Evolutionary conservation across 129 eudicot genomes (phyloP).

Genomic region (Flaveria trinervia): DNA sequence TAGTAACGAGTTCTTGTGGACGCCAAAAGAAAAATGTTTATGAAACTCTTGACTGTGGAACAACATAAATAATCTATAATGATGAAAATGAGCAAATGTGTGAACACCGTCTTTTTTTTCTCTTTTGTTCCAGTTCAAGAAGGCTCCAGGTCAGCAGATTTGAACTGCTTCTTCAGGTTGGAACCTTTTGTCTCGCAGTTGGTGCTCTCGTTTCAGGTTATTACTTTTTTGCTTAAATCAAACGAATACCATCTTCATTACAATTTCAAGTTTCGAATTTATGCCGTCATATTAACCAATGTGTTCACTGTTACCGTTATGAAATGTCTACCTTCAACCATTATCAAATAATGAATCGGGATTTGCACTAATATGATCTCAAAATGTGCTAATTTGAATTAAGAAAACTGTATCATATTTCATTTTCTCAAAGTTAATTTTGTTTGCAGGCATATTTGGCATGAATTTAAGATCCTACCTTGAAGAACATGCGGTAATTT

Average conservation of each 20-base stretch:
- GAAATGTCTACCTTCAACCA: background rate
- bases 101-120: background rate
- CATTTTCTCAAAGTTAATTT: background rate
- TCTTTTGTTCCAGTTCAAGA: slow-evolving; percentile 64
- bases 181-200: slow-evolving; percentile 83
- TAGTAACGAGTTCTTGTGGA: no score
- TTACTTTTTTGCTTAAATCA: slow-evolving; percentile 12
- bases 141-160: slow-evolving; percentile 97
- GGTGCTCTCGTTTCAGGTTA: slow-evolving; percentile 95
- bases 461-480: slow-evolving; percentile 96
- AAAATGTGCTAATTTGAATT: background rate
- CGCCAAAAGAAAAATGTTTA: background rate
- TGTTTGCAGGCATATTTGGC: slow-evolving; percentile 86
- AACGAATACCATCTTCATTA: background rate
- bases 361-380: background rate
- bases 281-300: background rate
- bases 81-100: background rate
- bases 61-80: background rate
- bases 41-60: background rate
- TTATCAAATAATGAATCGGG: background rate
- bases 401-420: background rate
- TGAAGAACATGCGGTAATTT: slow-evolving; percentile 79
- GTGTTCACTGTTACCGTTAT: background rate
- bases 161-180: slow-evolving; percentile 97
- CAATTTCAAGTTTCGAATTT: slow-evolving; percentile 7